Base-by-base conservation (phyloP, 768 basidiomycete species). In the Termitomyces sp. region DNA sequence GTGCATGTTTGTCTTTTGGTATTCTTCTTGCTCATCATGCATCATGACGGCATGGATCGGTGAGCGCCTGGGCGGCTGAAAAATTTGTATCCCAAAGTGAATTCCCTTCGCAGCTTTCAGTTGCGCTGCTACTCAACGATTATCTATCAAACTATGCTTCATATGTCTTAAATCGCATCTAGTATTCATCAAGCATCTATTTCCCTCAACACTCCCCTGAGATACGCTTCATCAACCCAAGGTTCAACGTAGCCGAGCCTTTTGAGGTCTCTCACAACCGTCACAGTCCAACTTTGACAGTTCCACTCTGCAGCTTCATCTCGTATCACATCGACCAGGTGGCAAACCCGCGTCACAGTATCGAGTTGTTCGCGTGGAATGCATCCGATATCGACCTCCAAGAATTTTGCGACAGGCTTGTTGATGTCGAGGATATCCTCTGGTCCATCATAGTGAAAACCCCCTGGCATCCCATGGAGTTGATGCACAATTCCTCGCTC, bases 191-290 rank as follows among this genome's bases (percentile, higher is more conserved):
- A 60, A 46, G 20, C 59, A 17, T 60, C 25, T 20, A 60, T n/a
- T 25, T 60, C 59, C 45, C 45, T 60, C 51, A 53, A 47, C 1
- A n/a, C 49, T 11, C 57, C 57, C n/a, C 57, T 59, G 31, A 59
- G 20, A 53, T 53, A 38, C 36, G 37, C 52, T 38, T 53, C 37
- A n/a, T 53, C 37, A 2, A 53, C 12, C 37, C 52, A 38, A 38
- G 52, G 6, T 15, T 53, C 52, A 53, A 29, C 14, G 5, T 38
- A 53, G 37, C 37, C 52, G 5, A 53, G 12, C 20, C 29, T 38
- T 7, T 38, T 53, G 37, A 53, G 14, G 25, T 34, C n/a, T 15
- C 38, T 36, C 37, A 53, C 52, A 15, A 38, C 52, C 4, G 52
- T 38, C 52, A 53, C 37, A 29, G 52, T 38, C 52, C 52, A 53